Conservation (phyloP, 805 yeast species). For the Spathaspora arborariae region DNA sequence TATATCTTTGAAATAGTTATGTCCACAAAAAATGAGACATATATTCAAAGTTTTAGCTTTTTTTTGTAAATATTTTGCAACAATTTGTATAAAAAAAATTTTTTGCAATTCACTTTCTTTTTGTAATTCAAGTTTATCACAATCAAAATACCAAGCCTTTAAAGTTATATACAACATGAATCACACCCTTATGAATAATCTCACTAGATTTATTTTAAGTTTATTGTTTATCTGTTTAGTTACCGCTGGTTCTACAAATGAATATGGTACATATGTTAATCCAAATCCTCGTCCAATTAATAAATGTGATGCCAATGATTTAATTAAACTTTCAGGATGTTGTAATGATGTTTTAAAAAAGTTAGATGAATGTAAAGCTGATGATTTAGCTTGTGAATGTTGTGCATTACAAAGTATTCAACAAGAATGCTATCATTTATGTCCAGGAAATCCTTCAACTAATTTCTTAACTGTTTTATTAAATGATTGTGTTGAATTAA, state of each 20-base stretch:
- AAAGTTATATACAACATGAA: neutral
- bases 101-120: neutral
- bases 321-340: conserved; percentile 39
- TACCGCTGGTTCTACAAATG: conserved; percentile 3
- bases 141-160: neutral
- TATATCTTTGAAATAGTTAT: too few relatives aligned
- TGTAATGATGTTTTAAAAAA: conserved; percentile 44
- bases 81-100: neutral
- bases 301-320: conserved; percentile 42
- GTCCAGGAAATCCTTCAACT: conserved; percentile 47
- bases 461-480: conserved; percentile 43
- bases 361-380: conserved; percentile 49
- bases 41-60: neutral
- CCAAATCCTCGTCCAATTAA: conserved; percentile 41
- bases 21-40: too few relatives aligned
- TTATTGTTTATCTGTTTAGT: neutral
- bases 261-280: conserved; percentile 37
- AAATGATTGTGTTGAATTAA: conserved; percentile 43
- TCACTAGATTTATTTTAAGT: neutral
- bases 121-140: neutral
- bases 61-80: neutral
- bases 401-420: conserved; percentile 51
- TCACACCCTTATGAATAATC: neutral
- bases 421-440: conserved; percentile 43
- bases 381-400: conserved; percentile 54